Evolutionary conservation across 2,329 filamentous ascomycete genomes (phyloP).

Genomic region (Epichloe coenophiala): DNA sequence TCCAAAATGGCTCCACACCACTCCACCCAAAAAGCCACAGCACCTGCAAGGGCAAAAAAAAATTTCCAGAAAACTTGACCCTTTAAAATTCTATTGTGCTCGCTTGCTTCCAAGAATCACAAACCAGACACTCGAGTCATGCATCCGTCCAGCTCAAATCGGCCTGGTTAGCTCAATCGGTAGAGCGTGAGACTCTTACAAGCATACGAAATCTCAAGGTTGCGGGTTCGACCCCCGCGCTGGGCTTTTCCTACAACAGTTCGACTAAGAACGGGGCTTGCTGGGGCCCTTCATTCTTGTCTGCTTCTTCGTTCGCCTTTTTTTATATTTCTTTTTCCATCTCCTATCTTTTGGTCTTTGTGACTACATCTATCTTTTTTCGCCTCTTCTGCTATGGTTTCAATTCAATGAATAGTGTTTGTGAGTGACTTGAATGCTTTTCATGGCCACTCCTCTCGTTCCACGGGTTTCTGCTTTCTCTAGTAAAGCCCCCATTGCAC

Average conservation of each 20-base stretch:
- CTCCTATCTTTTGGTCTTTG: no score
- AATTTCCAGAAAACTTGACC: neutral
- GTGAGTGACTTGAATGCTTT: no score
- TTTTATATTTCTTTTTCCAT: no score
- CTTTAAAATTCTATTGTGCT: neutral
- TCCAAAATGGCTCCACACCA: no score
- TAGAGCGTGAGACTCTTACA: slow-evolving; percentile 61
- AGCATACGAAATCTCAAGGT: slow-evolving; percentile 28
- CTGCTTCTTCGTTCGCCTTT: neutral
- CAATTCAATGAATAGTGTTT: neutral
- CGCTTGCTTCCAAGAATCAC: neutral
- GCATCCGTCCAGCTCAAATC: neutral
- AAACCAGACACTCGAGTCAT: neutral
- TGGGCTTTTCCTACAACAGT: slow-evolving; percentile 11
- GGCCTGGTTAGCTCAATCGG: slow-evolving; percentile 27
- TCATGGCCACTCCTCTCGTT: no score
- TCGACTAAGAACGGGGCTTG: neutral
- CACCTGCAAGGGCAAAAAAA: neutral
- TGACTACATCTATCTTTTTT: neutral
- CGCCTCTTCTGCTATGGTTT: neutral
- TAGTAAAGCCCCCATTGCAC: no score
- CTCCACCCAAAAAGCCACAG: no score
- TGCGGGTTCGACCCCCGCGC: slow-evolving; percentile 38
- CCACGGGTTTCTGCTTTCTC: no score
- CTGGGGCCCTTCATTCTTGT: neutral